Percentiles rank a stretch among this genome's conserved stretches.
Evolutionary conservation across 2,329 filamentous ascomycete species (phyloP).

Genomic region (Aschersonia sp.): DNA sequence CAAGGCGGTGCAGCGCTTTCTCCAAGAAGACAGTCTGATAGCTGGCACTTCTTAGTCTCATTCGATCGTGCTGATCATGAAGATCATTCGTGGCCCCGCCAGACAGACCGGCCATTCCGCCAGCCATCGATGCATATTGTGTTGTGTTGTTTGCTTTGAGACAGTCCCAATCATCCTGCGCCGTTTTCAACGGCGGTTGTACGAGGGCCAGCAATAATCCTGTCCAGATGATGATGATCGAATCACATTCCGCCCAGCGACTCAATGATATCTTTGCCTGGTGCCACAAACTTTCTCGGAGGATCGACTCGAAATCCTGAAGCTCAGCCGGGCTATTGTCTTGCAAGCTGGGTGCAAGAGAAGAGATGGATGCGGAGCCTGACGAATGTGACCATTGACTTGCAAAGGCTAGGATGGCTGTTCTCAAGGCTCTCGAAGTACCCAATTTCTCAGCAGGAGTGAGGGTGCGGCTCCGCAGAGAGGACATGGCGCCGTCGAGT

Average conservation of each 20-base stretch:
- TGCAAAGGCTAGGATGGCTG: not conserved
- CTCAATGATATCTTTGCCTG: not conserved
- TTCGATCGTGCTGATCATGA: no score
- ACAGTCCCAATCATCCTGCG: not conserved
- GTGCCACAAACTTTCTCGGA: not conserved
- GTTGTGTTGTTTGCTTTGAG: not conserved
- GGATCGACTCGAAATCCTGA: not conserved
- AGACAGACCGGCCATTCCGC: no score
- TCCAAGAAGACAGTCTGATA: no score
- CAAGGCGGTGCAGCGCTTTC: not conserved
- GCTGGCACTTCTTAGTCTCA: no score
- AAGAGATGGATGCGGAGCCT: not conserved
- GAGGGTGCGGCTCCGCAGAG: not conserved
- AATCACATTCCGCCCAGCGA: not conserved
- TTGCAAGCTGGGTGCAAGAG: not conserved
- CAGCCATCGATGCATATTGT: no score
- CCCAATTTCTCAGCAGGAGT: not conserved
- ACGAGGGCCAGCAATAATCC: not conserved
- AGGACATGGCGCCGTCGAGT: not conserved
- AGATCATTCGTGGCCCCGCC: no score
- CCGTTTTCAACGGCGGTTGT: not conserved
- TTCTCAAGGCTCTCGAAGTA: not conserved
- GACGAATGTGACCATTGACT: not conserved
- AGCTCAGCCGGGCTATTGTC: not conserved
- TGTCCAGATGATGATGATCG: not conserved